Evolutionary conservation across 2,329 filamentous ascomycete genomes (phyloP).

Genomic region (Botryotinia convoluta): DNA sequence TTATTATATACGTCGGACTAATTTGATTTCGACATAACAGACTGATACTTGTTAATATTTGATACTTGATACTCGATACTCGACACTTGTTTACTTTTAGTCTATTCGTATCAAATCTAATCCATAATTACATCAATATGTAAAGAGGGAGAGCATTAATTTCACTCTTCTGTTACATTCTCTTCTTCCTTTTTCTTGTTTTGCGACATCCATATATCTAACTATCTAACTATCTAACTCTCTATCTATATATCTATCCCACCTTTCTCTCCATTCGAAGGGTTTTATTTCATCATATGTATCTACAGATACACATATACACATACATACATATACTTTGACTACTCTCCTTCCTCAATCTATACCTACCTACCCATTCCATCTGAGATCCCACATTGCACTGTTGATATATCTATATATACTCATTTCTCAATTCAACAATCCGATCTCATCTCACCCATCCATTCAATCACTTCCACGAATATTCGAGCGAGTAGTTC

Average conservation of each 20-base stretch:
- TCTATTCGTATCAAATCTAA: neutral
- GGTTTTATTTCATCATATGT: neutral
- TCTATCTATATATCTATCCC: neutral
- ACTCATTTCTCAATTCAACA: neutral
- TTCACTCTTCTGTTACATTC: neutral
- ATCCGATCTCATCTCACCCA: neutral
- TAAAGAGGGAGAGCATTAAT: conserved; percentile 4
- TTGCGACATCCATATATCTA: neutral
- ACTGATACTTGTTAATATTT: neutral
- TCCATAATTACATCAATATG: neutral
- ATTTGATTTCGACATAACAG: neutral
- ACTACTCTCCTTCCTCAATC: neutral
- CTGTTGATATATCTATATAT: neutral
- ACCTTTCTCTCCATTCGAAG: neutral
- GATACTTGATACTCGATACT: neutral
- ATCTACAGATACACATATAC: neutral
- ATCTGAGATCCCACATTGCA: neutral
- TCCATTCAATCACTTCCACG: conserved; percentile 15
- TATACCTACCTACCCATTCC: neutral
- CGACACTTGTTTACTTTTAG: neutral
- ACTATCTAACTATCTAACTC: neutral
- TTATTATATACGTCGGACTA: neutral
- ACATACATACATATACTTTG: neutral
- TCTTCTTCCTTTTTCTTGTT: conserved; percentile 2
- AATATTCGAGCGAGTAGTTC: neutral